Percentiles rank a stretch among this genome's conserved stretches.
These are phyloP conservation scores for Apodospora peruviana DNA, from an alignment of 495 filamentous ascomycete species.

Conservation along the genomic window DNA sequence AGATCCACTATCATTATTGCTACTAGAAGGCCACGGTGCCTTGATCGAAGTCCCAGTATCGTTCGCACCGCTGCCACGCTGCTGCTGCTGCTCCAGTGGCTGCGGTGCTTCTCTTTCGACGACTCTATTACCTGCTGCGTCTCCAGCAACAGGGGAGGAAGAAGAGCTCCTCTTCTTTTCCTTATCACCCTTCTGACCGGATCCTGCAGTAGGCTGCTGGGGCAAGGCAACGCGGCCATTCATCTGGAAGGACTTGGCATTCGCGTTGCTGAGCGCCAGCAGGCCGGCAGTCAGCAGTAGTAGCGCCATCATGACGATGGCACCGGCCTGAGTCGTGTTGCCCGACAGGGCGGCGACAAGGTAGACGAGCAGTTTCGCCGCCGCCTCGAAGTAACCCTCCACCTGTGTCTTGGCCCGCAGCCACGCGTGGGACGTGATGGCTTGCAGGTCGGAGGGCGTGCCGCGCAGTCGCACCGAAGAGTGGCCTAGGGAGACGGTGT, in stretches of 20 bases:
- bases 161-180: too few species aligned
- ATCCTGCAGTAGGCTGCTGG: constrained; percentile 10
- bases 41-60: too few species aligned
- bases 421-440: constrained; percentile 53
- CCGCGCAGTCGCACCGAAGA: constrained; percentile 44
- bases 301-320: constrained; percentile 43
- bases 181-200: not conserved
- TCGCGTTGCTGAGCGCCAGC: constrained; percentile 46
- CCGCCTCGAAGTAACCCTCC: constrained; percentile 40
- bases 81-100: too few species aligned
- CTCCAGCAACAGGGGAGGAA: too few species aligned
- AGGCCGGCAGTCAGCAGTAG: constrained; percentile 44
- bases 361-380: constrained; percentile 52
- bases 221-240: constrained; percentile 33
- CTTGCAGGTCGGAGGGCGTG: constrained; percentile 48
- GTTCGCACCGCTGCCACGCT: too few species aligned
- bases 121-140: too few species aligned
- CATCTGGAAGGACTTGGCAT: constrained; percentile 35
- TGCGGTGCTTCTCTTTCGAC: too few species aligned
- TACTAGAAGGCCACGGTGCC: too few species aligned
- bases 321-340: constrained; percentile 44
- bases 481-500: constrained; percentile 25
- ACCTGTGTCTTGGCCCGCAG: constrained; percentile 43
- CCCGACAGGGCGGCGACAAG: constrained; percentile 44
- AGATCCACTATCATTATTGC: too few species aligned